phyloP scores from a whole-genome alignment of 345 rosid species.

The Aegle marmelos region DNA sequence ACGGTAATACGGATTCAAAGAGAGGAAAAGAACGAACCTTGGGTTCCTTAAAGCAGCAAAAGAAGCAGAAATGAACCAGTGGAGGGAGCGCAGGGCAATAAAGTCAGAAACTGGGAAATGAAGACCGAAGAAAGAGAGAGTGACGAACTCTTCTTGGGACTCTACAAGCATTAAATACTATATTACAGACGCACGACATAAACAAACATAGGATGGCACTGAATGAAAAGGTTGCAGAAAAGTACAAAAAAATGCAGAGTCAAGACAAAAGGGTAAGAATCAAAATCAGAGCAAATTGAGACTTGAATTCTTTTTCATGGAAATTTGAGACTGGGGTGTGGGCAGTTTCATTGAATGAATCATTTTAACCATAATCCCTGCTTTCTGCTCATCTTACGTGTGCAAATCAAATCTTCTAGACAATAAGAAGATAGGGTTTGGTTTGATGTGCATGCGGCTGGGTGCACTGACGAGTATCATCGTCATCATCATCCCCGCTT shows the following conservation, averaged over 20 bases:
- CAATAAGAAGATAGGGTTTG: no score
- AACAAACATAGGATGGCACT: neutral
- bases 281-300: neutral
- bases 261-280: neutral
- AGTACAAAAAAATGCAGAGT: neutral
- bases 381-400: neutral
- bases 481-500: neutral
- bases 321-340: neutral
- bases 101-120: neutral
- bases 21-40: slow-evolving; percentile 9
- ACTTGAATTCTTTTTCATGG: slow-evolving; percentile 7
- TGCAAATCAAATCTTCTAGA: neutral
- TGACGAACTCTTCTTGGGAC: neutral
- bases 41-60: neutral
- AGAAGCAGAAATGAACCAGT: neutral
- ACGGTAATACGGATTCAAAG: neutral
- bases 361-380: neutral
- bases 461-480: neutral
- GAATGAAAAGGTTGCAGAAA: neutral
- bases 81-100: neutral
- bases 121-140: neutral
- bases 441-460: neutral
- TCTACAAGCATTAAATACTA: neutral
- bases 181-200: neutral
- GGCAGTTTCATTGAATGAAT: neutral